These are phyloP conservation scores for Cryptosporidium xiaoi DNA, from an alignment of 169 alveolate species.

Conservation along the genomic window DNA sequence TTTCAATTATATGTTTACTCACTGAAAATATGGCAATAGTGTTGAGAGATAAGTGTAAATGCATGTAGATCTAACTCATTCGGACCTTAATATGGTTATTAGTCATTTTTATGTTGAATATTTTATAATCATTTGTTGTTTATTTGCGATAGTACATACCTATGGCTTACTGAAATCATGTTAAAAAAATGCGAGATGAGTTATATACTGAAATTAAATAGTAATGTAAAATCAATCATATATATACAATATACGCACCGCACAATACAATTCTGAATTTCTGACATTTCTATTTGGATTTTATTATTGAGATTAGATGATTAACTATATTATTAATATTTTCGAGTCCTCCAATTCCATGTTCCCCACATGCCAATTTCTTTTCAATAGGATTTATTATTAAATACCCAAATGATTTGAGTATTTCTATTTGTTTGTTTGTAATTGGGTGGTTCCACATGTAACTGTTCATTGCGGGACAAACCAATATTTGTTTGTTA, in stretches of 20 bases:
- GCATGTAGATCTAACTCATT: too few relatives aligned
- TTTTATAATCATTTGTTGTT: too few relatives aligned
- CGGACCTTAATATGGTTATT: background rate
- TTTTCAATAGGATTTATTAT: constrained; percentile 82
- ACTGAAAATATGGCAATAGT: too few relatives aligned
- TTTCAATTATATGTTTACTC: too few relatives aligned
- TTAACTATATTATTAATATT: constrained; percentile 38
- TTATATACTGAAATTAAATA: background rate
- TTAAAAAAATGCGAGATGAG: too few relatives aligned
- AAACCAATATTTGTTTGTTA: constrained; percentile 86
- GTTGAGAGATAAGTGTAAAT: too few relatives aligned
- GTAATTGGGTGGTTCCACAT: constrained; percentile 94
- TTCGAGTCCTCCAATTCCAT: constrained; percentile 80
- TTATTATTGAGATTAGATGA: constrained; percentile 5
- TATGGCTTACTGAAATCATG: too few relatives aligned
- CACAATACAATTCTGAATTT: background rate
- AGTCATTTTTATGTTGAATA: background rate
- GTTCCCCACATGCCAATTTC: constrained; percentile 87
- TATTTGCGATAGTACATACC: too few relatives aligned
- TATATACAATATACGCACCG: background rate
- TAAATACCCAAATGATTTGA: constrained; percentile 81
- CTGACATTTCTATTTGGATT: background rate
- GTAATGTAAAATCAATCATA: background rate
- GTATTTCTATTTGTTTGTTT: constrained; percentile 78
- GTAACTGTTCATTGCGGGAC: constrained; percentile 95